Conservation (phyloP, 371 early-diverging fungal species). For the Spraguea lophii region DNA sequence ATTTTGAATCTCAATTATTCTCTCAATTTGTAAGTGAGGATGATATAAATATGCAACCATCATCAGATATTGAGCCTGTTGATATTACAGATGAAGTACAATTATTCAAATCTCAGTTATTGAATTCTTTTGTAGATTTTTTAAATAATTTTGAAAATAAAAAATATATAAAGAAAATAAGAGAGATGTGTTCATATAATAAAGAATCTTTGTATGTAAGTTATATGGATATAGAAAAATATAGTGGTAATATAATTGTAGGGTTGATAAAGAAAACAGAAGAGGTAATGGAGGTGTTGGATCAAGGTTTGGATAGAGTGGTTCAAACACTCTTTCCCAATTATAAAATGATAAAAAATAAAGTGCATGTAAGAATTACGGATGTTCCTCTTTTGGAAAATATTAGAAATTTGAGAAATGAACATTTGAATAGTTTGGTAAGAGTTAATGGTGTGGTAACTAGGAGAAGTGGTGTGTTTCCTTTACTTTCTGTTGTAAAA, state of each 20-base stretch:
- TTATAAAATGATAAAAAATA: constrained; percentile 63
- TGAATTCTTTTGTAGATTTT: too few species aligned
- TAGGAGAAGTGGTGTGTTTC: constrained; percentile 74
- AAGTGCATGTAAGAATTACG: constrained; percentile 75
- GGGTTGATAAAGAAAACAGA: constrained; percentile 10
- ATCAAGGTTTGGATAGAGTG: constrained; percentile 68
- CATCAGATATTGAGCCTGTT: too few species aligned
- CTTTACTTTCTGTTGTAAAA: constrained; percentile 81
- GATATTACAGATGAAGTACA: too few species aligned
- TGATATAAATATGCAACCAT: too few species aligned
- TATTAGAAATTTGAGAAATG: constrained; percentile 64
- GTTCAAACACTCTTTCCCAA: constrained; percentile 66
- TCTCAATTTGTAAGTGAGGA: too few species aligned
- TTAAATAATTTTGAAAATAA: constrained; percentile 1
- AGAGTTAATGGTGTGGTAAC: constrained; percentile 83
- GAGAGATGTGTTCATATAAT: constrained; percentile 43
- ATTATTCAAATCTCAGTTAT: too few species aligned
- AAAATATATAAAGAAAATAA: constrained; percentile 39
- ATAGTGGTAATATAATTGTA: constrained; percentile 3
- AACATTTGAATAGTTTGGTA: constrained; percentile 72
- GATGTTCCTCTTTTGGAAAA: constrained; percentile 63
- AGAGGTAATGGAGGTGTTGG: constrained; percentile 52
- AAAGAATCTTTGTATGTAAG: constrained; percentile 34
- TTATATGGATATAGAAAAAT: constrained; percentile 33
- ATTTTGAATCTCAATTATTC: too few species aligned